Evolutionary conservation across 192 early-diverging fungal species (phyloP), one percentile per base, ranked within the genome.

Genomic region (Backusella westeae): DNA sequence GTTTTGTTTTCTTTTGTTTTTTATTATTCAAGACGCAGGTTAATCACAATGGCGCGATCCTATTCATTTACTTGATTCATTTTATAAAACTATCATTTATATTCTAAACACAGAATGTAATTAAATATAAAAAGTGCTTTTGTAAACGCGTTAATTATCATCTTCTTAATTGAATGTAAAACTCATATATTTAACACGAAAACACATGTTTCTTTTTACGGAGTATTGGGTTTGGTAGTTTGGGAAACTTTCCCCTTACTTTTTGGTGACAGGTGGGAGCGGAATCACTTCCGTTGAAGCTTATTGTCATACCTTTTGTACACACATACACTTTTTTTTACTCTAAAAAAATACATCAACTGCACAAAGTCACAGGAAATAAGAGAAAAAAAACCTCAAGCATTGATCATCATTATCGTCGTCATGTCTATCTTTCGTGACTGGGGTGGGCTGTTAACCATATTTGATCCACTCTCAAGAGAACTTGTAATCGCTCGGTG

Each of bases 361-460:
- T 59, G 53, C 23, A 59, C 53, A 59, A 59, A 59, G 53, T 59
- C 53, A 59, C 53, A 59, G 53, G 53, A 26, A 59, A 26, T 17
- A 59, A 63, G 12, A 10, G 10, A 63, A 6, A 3, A 63, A 9
- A 8, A 29, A 32, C 32, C 32, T 32, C 32, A 53, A 53, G 21
- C 1, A 59, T 29, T 29, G 7, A 59, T 59, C 56, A 63, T 63
- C 56, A 63, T 63, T 63, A 12, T 63, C 23, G 4, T 63, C 23
- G 12, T 29, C 56, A 63, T 63, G 56, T 63, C 21, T 63, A 63
- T 63, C 21, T 63, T 63, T 63, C 56, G 56, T 63, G 56, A 63
- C 56, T 63, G 56, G 26, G 56, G 26, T 63, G 56, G 12, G 26
- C 26, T 29, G 26, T 59, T 26, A 63, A 26, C 26, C 56, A 63